Conservation (phyloP, 2,329 filamentous ascomycete genomes). For the Colletotrichum plurivorum region DNA sequence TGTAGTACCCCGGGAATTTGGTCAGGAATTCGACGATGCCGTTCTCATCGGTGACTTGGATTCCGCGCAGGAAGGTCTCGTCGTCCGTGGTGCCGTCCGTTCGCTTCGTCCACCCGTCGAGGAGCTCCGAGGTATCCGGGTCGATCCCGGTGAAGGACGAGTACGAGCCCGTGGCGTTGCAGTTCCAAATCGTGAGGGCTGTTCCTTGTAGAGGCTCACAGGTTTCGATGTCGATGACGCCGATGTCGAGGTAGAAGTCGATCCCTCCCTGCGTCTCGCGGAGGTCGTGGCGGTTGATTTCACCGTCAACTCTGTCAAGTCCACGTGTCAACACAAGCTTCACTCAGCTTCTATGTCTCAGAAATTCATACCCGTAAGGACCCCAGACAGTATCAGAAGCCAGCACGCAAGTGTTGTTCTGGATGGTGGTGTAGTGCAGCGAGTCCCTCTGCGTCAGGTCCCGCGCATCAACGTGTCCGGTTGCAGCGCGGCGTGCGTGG, state of each 20-base stretch:
- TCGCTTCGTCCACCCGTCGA: slow-evolving; percentile 4
- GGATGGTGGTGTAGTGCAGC: slow-evolving; percentile 46
- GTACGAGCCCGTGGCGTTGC: slow-evolving; percentile 31
- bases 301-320: slow-evolving; percentile 20
- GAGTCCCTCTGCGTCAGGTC: slow-evolving; percentile 46
- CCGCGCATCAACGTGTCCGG: slow-evolving; percentile 44
- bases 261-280: slow-evolving; percentile 21
- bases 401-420: slow-evolving; percentile 58
- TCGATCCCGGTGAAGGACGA: slow-evolving; percentile 27
- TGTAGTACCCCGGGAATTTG: slow-evolving; percentile 61
- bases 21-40: slow-evolving; percentile 60
- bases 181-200: slow-evolving; percentile 16
- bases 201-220: slow-evolving; percentile 30
- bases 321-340: no score
- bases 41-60: slow-evolving; percentile 57
- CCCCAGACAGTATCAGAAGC: slow-evolving; percentile 62
- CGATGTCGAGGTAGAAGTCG: slow-evolving; percentile 30
- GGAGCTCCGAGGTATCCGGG: slow-evolving; percentile 17
- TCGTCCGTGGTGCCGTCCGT: slow-evolving; percentile 42
- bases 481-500: not conserved
- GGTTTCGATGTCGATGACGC: slow-evolving; percentile 34
- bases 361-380: slow-evolving; percentile 55
- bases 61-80: slow-evolving; percentile 52
- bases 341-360: not conserved
- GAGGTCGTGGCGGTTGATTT: slow-evolving; percentile 28